Evolutionary conservation across 2,329 filamentous ascomycete species (phyloP).

Genomic region (Blumeriella jaapii): DNA sequence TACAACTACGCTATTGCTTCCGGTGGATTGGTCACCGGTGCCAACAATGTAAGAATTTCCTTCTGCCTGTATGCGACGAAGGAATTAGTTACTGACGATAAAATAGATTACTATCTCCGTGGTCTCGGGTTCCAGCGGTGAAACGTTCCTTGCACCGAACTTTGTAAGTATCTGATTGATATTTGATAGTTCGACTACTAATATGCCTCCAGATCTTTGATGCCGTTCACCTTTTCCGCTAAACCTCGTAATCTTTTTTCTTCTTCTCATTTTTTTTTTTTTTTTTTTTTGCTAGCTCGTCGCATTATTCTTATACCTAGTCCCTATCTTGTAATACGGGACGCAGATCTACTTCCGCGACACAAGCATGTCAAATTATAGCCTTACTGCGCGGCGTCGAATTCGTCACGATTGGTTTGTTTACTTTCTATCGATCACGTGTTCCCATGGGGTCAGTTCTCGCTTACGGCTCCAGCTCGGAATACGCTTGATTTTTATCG

Average conservation of each 20-base stretch:
- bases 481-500: too few species aligned
- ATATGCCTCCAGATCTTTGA: slow-evolving; percentile 4
- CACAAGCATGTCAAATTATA: too few species aligned
- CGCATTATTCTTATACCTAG: too few species aligned
- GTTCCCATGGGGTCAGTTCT: too few species aligned
- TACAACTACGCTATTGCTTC: slow-evolving; percentile 50
- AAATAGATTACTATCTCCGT: slow-evolving; percentile 41
- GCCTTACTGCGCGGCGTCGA: too few species aligned
- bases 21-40: slow-evolving; percentile 45
- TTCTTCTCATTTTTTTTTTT: neutral
- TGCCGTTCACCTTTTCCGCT: slow-evolving; percentile 4
- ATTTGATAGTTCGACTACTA: neutral
- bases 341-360: too few species aligned
- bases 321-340: too few species aligned
- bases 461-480: too few species aligned
- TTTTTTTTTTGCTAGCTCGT: neutral
- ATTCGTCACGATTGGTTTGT: too few species aligned
- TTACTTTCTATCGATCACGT: too few species aligned
- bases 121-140: slow-evolving; percentile 45
- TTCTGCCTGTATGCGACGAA: neutral
- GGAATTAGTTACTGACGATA: neutral
- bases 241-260: neutral
- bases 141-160: slow-evolving; percentile 45
- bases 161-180: slow-evolving; percentile 28
- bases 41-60: slow-evolving; percentile 36